phyloP scores from a whole-genome alignment of 1,284 basidiomycete genomes.

The Cryptococcus amylolentus region DNA sequence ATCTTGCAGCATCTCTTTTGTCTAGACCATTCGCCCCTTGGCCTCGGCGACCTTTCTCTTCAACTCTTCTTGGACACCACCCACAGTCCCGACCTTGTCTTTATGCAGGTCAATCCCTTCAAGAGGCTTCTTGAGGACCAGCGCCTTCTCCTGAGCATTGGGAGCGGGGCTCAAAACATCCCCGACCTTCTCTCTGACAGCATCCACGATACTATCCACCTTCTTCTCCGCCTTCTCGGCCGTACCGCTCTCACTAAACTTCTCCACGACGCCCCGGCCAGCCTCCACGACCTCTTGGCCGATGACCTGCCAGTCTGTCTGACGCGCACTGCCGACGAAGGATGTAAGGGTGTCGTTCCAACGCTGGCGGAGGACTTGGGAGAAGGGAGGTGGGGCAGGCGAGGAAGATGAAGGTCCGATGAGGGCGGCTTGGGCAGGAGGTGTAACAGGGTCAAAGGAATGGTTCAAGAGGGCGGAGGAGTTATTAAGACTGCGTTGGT shows the following conservation, averaged over 20 bases:
- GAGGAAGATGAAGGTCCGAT: constrained; percentile 28
- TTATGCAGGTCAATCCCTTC: constrained; percentile 6
- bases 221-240: neutral
- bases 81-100: constrained; percentile 6
- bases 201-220: constrained; percentile 3
- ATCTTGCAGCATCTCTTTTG: too few relatives aligned
- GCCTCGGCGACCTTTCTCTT: constrained; percentile 9
- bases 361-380: constrained; percentile 25
- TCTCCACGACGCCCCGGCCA: constrained; percentile 10
- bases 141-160: constrained; percentile 2
- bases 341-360: constrained; percentile 38
- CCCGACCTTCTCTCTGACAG: neutral
- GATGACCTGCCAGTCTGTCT: constrained; percentile 32
- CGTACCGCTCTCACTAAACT: neutral
- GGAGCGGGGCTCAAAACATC: neutral
- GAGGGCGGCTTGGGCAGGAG: constrained; percentile 28
- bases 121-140: constrained; percentile 1
- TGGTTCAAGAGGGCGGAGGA: constrained; percentile 26
- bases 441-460: constrained; percentile 28
- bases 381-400: constrained; percentile 23
- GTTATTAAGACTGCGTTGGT: constrained; percentile 16
- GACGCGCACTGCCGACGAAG: constrained; percentile 20
- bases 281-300: constrained; percentile 17
- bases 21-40: constrained; percentile 12
- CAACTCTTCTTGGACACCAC: constrained; percentile 4